These are phyloP conservation scores for Monosporozyma aerobia DNA, from an alignment of 805 yeast species.

Conservation along the genomic window DNA sequence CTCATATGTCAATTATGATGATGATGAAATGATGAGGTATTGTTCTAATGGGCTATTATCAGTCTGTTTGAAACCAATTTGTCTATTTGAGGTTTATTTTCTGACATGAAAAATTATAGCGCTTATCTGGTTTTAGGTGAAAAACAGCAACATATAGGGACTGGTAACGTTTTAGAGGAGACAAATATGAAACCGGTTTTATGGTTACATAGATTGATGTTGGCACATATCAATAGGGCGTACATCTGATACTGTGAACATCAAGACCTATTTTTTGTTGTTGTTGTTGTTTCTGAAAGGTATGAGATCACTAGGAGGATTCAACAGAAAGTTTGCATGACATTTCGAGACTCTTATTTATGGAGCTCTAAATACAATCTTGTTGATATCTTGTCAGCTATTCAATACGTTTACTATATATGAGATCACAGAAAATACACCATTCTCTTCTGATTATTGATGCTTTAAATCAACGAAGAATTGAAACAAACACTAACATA, in stretches of 20 bases:
- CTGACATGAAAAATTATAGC: not conserved
- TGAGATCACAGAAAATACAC: not conserved
- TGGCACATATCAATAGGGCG: not conserved
- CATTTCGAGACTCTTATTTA: not conserved
- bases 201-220: not conserved
- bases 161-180: not conserved
- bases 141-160: not conserved
- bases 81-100: not conserved
- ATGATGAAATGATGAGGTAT: not conserved
- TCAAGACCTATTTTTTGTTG: not conserved
- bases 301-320: not conserved
- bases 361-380: not conserved
- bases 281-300: not conserved
- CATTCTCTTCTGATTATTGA: not conserved
- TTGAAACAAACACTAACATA: not conserved
- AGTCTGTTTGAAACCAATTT: not conserved
- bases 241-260: not conserved
- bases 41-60: not conserved
- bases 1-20: not conserved
- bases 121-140: not conserved
- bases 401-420: not conserved
- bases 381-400: not conserved
- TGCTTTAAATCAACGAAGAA: not conserved
- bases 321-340: not conserved
- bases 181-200: not conserved